Conservation (phyloP, 257 asterid species). For the Nicotiana knightiana region DNA sequence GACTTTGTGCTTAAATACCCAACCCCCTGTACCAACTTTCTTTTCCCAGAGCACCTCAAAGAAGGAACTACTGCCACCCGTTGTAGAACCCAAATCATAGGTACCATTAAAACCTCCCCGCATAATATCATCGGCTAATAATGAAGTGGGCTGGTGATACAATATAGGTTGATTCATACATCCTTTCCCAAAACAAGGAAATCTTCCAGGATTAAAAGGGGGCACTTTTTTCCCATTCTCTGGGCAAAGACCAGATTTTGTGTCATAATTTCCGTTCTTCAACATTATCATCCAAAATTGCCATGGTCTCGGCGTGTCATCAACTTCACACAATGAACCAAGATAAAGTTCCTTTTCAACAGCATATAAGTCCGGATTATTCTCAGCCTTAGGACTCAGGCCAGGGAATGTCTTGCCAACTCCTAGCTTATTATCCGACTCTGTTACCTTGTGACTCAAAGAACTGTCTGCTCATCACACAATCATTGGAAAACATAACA, state of each 20-base stretch:
- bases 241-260: slow-evolving; percentile 51
- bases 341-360: slow-evolving; percentile 59
- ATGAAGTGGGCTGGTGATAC: slow-evolving; percentile 34
- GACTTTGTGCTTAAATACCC: slow-evolving; percentile 55
- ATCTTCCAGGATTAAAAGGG: slow-evolving; percentile 47
- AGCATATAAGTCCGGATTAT: slow-evolving; percentile 53
- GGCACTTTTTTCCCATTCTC: slow-evolving; percentile 47
- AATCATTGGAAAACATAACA: not conserved
- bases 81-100: slow-evolving; percentile 24
- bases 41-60: slow-evolving; percentile 64
- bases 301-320: slow-evolving; percentile 56
- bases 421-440: slow-evolving; percentile 50
- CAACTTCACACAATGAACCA: slow-evolving; percentile 52
- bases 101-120: slow-evolving; percentile 57
- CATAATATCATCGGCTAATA: slow-evolving; percentile 25
- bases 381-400: slow-evolving; percentile 24
- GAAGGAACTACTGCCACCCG: slow-evolving; percentile 21
- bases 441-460: slow-evolving; percentile 45
- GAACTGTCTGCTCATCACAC: slow-evolving; percentile 9
- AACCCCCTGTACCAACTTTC: slow-evolving; percentile 48
- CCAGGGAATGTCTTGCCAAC: slow-evolving; percentile 48
- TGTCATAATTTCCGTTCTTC: slow-evolving; percentile 61
- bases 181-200: slow-evolving; percentile 59
- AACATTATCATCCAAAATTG: slow-evolving; percentile 78
- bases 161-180: slow-evolving; percentile 62